phyloP scores from a whole-genome alignment of 495 filamentous ascomycete genomes.

The Penicillium coffeae region DNA sequence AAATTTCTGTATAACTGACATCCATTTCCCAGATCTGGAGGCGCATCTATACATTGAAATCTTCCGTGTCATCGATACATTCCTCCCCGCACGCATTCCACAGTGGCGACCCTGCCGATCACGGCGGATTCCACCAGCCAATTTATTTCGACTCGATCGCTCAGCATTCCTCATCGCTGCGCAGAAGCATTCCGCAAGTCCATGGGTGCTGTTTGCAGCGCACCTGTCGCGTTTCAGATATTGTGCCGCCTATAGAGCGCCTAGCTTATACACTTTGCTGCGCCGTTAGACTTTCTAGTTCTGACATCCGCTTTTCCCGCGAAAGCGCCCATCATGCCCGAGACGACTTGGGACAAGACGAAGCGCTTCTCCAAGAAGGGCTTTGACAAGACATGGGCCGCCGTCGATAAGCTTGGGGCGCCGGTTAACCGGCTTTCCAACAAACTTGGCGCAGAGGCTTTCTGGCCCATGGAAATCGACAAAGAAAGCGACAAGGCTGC shows the following conservation, averaged over 20 bases:
- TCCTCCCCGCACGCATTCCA: conserved; percentile 22
- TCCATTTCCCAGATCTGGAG: not conserved
- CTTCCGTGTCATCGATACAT: conserved; percentile 7
- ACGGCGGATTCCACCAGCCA: conserved; percentile 12
- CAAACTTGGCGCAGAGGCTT: conserved; percentile 70
- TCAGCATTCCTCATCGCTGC: conserved; percentile 15
- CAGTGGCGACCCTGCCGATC: conserved; percentile 16
- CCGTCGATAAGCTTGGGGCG: conserved; percentile 53
- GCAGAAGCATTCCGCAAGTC: conserved; percentile 13
- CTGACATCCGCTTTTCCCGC: not conserved
- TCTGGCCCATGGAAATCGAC: conserved; percentile 77
- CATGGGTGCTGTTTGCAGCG: conserved; percentile 19
- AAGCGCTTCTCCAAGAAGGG: conserved; percentile 48
- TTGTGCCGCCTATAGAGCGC: conserved; percentile 13
- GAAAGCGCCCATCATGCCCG: conserved; percentile 25
- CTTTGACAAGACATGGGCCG: conserved; percentile 52
- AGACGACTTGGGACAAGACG: conserved; percentile 36
- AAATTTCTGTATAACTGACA: not conserved
- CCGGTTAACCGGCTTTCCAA: conserved; percentile 75
- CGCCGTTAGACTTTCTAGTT: not conserved
- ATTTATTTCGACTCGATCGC: conserved; percentile 2
- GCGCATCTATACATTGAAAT: not conserved
- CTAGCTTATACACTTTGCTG: not conserved
- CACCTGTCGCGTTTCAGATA: conserved; percentile 12
- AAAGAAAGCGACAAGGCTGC: conserved; percentile 82